Evolutionary conservation across 2,329 filamentous ascomycete species (phyloP), one percentile per base, ranked within the genome.

Genomic region (Aspergillus intermedius): DNA sequence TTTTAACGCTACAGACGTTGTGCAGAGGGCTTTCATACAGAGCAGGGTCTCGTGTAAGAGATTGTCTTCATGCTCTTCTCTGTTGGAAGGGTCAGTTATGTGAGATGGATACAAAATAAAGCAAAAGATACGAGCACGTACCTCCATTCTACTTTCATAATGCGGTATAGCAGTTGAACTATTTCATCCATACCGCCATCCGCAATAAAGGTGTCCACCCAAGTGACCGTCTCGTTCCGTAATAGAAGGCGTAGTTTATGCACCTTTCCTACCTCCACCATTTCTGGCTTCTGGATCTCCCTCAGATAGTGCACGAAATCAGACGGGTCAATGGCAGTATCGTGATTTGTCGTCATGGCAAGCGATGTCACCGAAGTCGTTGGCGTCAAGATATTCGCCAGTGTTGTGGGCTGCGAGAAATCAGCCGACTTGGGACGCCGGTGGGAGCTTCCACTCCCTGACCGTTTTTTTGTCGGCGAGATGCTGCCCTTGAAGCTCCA

Each of bases 81-180:
- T 90, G 57, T 51, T 47, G 21, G 17, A 52, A 3, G 34, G 23
- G 55, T 72, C 48, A 73, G 63, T 93, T 62, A 87, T 90, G 57
- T 51, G 46, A 22, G 15, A 52, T 3, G 35, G 23, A 55, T 71
- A 48, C 72, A 62, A 3, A 28, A 23, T 39, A n/a, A 19, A 4
- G 25, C n/a, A 4, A 23, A 9, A 25, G 9, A 28, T 9, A 30
- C 25, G 4, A 9, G 25, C 46, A 59, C 83, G 67, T 71, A 90
- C 87, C 91, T 88, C 91, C 93, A 98, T 68, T 97, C 93, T 30
- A 98, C 84, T 45, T 86, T 86, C 80, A 96, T 90, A 59, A 91
- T 95, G n/a, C 91, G 82, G 67, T 95, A 86, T 43, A 97, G 76
- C 47, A 97, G 74, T 35, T 81, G 82, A 32, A 96, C 86, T 54